These are phyloP conservation scores for Hyphopichia burtonii DNA, from an alignment of 1,139 yeast species.

Conservation along the genomic window DNA sequence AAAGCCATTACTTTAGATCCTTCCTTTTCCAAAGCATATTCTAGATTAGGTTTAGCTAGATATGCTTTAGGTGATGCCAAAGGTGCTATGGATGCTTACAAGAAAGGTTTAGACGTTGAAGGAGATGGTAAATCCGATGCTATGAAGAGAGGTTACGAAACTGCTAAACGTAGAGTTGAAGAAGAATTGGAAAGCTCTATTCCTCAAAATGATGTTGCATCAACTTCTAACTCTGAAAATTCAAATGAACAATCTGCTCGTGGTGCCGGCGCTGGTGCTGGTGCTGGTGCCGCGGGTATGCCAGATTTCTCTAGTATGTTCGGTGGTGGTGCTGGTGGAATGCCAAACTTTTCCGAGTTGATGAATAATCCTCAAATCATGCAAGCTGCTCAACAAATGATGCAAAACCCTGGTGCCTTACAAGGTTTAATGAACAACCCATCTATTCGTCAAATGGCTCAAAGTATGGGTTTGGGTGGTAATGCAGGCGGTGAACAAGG, in stretches of 20 bases:
- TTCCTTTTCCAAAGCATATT: slow-evolving; percentile 84
- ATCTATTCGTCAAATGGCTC: slow-evolving; percentile 73
- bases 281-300: slow-evolving; percentile 65
- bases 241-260: slow-evolving; percentile 16
- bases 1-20: slow-evolving; percentile 78
- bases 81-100: slow-evolving; percentile 88
- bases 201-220: slow-evolving; percentile 26
- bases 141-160: slow-evolving; percentile 90
- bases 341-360: slow-evolving; percentile 55
- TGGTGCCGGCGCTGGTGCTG: slow-evolving; percentile 38
- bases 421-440: slow-evolving; percentile 80
- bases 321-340: slow-evolving; percentile 65
- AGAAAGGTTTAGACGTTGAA: slow-evolving; percentile 81
- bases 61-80: slow-evolving; percentile 88
- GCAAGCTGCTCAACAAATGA: slow-evolving; percentile 92
- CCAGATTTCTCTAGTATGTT: slow-evolving; percentile 69
- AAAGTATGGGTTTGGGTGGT: slow-evolving; percentile 56
- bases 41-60: slow-evolving; percentile 90
- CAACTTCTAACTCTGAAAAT: slow-evolving; percentile 15
- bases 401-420: slow-evolving; percentile 85
- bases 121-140: slow-evolving; percentile 84
- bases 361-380: slow-evolving; percentile 87
- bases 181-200: slow-evolving; percentile 59
- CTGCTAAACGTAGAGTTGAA: slow-evolving; percentile 83
- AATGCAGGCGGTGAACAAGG: slow-evolving; percentile 18